These are phyloP conservation scores for Paramecium bursaria DNA, from an alignment of 73 alveolate genomes.

Conservation along the genomic window DNA sequence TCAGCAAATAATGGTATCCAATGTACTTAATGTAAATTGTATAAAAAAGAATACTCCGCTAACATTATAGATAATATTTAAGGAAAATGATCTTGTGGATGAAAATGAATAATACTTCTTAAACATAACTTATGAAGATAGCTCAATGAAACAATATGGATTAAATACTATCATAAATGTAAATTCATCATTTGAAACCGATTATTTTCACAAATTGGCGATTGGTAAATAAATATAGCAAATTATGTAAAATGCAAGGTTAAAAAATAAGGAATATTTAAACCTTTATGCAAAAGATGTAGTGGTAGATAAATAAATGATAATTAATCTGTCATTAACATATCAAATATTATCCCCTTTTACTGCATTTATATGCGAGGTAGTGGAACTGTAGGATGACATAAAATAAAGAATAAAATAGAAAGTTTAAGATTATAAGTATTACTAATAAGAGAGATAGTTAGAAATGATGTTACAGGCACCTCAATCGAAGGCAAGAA, in stretches of 20 bases:
- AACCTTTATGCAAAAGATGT: background rate
- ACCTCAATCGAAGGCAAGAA: too few species aligned
- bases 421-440: too few species aligned
- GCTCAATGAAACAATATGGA: background rate
- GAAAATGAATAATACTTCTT: background rate
- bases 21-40: background rate
- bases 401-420: background rate
- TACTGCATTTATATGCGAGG: conserved; percentile 59
- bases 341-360: background rate
- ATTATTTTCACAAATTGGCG: conserved; percentile 31
- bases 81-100: background rate
- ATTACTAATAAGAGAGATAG: too few species aligned
- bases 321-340: background rate
- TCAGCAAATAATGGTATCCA: background rate
- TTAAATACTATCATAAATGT: background rate
- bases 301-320: background rate
- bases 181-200: background rate
- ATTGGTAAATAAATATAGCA: background rate
- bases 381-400: conserved; percentile 23
- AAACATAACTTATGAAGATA: background rate
- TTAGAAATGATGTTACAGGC: too few species aligned
- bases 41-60: conserved; percentile 22
- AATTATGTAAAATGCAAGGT: background rate
- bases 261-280: background rate
- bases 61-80: conserved; percentile 13